These are phyloP conservation scores for Globisporangium rhizosaccharum DNA, from an alignment of 352 stramenopile species.

Conservation along the genomic window DNA sequence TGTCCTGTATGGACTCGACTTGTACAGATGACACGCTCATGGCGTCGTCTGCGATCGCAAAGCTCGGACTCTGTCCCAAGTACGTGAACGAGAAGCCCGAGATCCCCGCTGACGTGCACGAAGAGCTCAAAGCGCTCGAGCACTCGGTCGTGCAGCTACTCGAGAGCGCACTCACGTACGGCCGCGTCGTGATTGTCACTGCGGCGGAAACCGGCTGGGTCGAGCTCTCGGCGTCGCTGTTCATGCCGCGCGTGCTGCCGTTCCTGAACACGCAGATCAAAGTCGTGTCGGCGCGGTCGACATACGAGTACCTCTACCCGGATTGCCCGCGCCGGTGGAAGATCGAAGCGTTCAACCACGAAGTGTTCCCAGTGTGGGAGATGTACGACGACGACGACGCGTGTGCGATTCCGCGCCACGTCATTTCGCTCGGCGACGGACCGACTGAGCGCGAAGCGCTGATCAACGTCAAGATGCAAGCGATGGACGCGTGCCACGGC, in stretches of 20 bases:
- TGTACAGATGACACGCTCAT: constrained; percentile 73
- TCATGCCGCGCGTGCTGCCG: constrained; percentile 79
- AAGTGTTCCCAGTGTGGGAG: constrained; percentile 77
- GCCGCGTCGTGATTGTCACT: constrained; percentile 85
- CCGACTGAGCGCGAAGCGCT: constrained; percentile 79
- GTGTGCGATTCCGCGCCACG: constrained; percentile 50
- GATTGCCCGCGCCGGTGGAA: constrained; percentile 85
- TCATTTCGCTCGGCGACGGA: constrained; percentile 80
- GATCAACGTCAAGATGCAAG: constrained; percentile 84
- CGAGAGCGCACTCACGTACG: constrained; percentile 60
- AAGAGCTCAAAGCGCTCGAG: constrained; percentile 72
- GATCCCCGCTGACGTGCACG: constrained; percentile 66
- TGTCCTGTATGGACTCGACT: not conserved
- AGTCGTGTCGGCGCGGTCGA: constrained; percentile 86
- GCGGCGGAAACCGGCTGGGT: constrained; percentile 89
- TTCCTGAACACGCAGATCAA: constrained; percentile 81
- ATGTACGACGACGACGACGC: constrained; percentile 46
- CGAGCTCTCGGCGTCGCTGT: constrained; percentile 80
- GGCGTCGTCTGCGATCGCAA: constrained; percentile 75
- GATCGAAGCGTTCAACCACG: constrained; percentile 84
- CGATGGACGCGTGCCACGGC: constrained; percentile 71
- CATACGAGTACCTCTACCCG: constrained; percentile 87
- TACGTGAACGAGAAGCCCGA: constrained; percentile 81
- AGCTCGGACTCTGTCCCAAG: constrained; percentile 76
- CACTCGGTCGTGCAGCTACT: constrained; percentile 72